A percentile compares a stretch with the other conserved stretches of the same genome.
Evolutionary conservation across 2,329 filamentous ascomycete genomes (phyloP).

Genomic region (Cytospora piceae): DNA sequence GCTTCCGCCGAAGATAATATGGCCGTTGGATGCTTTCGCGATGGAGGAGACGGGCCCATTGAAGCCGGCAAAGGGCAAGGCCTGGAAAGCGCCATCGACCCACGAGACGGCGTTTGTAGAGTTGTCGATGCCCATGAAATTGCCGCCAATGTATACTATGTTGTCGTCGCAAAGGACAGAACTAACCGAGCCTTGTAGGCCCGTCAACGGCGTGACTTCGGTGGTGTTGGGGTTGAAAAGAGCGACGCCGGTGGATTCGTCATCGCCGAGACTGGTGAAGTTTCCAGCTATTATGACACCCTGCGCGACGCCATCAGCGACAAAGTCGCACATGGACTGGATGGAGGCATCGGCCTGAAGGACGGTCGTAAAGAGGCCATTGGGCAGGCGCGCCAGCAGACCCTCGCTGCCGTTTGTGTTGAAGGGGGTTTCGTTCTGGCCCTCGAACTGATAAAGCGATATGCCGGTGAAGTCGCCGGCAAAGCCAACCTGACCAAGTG

Average conservation of each 20-base stretch:
- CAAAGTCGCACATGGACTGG: constrained; percentile 82
- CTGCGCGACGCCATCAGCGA: constrained; percentile 66
- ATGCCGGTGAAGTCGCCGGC: constrained; percentile 90
- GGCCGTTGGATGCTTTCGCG: constrained; percentile 74
- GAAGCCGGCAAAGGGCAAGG: constrained; percentile 89
- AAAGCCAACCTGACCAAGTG: constrained; percentile 81
- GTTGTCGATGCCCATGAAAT: constrained; percentile 72
- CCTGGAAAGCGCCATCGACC: constrained; percentile 72
- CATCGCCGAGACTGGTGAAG: constrained; percentile 85
- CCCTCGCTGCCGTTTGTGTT: constrained; percentile 79
- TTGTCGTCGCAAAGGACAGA: constrained; percentile 80
- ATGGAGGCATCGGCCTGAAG: constrained; percentile 83
- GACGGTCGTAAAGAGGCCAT: constrained; percentile 78
- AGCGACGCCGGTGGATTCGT: constrained; percentile 77
- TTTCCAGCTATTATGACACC: constrained; percentile 89
- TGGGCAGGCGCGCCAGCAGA: constrained; percentile 80
- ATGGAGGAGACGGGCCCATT: constrained; percentile 92
- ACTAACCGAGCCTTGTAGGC: constrained; percentile 80
- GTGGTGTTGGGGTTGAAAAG: constrained; percentile 76
- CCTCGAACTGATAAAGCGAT: constrained; percentile 84
- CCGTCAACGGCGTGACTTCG: constrained; percentile 73
- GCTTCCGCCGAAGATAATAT: constrained; percentile 88
- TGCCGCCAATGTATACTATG: constrained; percentile 86
- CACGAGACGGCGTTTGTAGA: constrained; percentile 91
- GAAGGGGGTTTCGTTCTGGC: constrained; percentile 71